Evolutionary conservation across 2,329 filamentous ascomycete species (phyloP).

Genomic region (Orbilia ellipsospora): DNA sequence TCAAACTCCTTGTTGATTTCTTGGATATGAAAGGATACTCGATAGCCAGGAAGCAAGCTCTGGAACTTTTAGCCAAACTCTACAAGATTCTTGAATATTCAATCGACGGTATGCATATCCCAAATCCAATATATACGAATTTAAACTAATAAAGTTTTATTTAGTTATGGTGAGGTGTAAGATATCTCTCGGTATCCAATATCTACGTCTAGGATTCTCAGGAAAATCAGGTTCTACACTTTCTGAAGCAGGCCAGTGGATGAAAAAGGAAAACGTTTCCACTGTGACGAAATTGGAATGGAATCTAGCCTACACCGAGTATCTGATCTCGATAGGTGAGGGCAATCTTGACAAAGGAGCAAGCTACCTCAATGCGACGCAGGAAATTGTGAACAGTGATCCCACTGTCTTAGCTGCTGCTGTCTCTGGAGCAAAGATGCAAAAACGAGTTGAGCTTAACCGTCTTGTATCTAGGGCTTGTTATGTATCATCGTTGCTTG

Average conservation of each 20-base stretch:
- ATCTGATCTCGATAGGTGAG: constrained; percentile 70
- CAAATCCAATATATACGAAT: neutral
- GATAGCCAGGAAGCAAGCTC: constrained; percentile 56
- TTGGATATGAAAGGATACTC: constrained; percentile 59
- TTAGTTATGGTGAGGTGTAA: constrained; percentile 56
- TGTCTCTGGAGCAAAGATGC: constrained; percentile 61
- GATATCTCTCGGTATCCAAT: constrained; percentile 66
- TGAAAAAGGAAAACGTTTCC: constrained; percentile 63
- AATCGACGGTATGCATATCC: constrained; percentile 29
- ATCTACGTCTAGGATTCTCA: constrained; percentile 71
- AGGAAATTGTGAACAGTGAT: constrained; percentile 60
- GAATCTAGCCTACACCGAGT: constrained; percentile 79
- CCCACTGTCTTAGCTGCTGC: constrained; percentile 59
- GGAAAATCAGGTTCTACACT: constrained; percentile 71
- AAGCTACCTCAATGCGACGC: constrained; percentile 57
- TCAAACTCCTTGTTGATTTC: constrained; percentile 58
- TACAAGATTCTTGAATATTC: constrained; percentile 51
- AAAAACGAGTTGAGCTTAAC: constrained; percentile 65
- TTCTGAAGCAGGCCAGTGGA: constrained; percentile 68
- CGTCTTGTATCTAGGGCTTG: constrained; percentile 70
- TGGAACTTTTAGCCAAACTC: constrained; percentile 57
- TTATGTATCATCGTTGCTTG: constrained; percentile 73
- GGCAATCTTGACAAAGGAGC: constrained; percentile 74
- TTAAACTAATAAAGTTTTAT: neutral
- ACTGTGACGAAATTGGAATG: constrained; percentile 68